Conservation (phyloP, 106 monocot species). For the Allium fistulosum region DNA sequence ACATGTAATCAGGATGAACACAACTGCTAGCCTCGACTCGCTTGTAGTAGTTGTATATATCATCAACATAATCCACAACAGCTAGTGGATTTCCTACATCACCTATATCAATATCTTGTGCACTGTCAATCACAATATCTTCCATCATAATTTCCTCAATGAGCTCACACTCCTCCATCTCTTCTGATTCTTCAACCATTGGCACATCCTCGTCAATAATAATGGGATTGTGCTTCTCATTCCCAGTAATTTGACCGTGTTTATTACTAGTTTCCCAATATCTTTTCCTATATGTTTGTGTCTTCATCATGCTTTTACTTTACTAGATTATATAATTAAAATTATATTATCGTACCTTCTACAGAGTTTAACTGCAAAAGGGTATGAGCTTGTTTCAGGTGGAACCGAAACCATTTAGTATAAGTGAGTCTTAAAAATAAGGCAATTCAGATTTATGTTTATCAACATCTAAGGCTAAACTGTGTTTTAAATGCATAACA, state of each 20-base stretch:
- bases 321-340: too few species aligned
- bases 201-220: too few species aligned
- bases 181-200: too few species aligned
- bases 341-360: not conserved
- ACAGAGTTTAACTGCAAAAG: slow-evolving; percentile 56
- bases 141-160: slow-evolving; percentile 69
- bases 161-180: slow-evolving; percentile 17
- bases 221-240: too few species aligned
- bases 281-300: not conserved
- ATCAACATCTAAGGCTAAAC: too few species aligned
- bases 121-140: slow-evolving; percentile 29
- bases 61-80: slow-evolving; percentile 61
- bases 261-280: slow-evolving; percentile 1
- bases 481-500: too few species aligned
- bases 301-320: too few species aligned
- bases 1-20: slow-evolving; percentile 74
- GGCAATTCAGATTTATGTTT: slow-evolving; percentile 19
- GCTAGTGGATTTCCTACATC: slow-evolving; percentile 67
- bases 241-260: too few species aligned
- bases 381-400: slow-evolving; percentile 95
- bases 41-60: slow-evolving; percentile 53
- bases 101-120: slow-evolving; percentile 45
- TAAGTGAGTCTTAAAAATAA: slow-evolving; percentile 88
- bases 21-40: slow-evolving; percentile 44
- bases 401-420: slow-evolving; percentile 98